Base-by-base conservation (phyloP, 129 eudicot species). In the Helianthus annuus region DNA sequence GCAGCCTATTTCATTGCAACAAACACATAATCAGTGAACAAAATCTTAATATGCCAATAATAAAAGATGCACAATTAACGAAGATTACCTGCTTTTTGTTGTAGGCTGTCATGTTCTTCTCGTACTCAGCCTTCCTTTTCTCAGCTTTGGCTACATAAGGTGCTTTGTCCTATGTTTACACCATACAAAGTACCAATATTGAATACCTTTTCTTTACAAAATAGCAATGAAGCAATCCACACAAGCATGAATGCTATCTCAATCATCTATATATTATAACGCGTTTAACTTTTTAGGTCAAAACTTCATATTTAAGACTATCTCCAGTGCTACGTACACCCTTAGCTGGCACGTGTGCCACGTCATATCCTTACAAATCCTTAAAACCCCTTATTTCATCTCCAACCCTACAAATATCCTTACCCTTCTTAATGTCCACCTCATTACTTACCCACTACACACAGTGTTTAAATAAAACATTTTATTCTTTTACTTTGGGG, bases 121-220 rank as follows among this genome's bases (percentile, higher is more conserved):
- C 89, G 13, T 85, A 92, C 8, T 89, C 96, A 70, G 45, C 79
- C 90, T 92, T 92, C 76, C 96, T 66, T 64, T 83, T 82, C 48
- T 86, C 97, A 38, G 96, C 94, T 74, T 75, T 79, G 9, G 88
- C 82, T 16, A 63, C 63, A 65, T 51, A 86, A 29, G 96, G 91
- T 48, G 94, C 96, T 56, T 89, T 92, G 0, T 92, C 97, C 97
- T 92, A 51, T 13, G 27, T 17, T 79, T 45, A 52, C 42, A 69
- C 14, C 14, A 29, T 57, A 32, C 61, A 70, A 12, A 12, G 27
- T 6, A 60, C 51, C 69, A 69, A 17, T 55, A 8, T 61, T 34
- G 1, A 29, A 74, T 1, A 15, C 13, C 38, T 34, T 6, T 48
- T 64, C 10, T 19, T 17, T 0, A 24, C 14, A 66, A 55, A 66